A percentile compares a stretch with the other conserved stretches of the same genome.
Evolutionary conservation across 768 basidiomycete genomes (phyloP).

Genomic region (Collybia mongolica): DNA sequence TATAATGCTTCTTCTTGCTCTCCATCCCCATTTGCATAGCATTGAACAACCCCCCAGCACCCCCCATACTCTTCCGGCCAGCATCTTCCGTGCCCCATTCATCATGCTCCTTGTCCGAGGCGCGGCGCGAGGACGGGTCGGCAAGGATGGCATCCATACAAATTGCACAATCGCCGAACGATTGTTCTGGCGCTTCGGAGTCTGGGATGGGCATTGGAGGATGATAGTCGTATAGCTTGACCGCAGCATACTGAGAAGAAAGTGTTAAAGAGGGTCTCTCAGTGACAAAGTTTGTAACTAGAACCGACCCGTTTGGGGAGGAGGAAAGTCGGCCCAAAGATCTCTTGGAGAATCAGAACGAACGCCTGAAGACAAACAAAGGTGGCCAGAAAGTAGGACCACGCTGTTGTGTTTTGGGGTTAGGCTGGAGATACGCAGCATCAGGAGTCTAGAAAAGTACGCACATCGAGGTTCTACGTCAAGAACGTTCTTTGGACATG

Average conservation of each 20-base stretch:
- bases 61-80: slow-evolving; percentile 23
- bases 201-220: slow-evolving; percentile 72
- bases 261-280: slow-evolving; percentile 2
- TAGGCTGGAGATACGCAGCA: slow-evolving; percentile 2
- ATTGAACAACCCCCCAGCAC: slow-evolving; percentile 38
- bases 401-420: slow-evolving; percentile 38
- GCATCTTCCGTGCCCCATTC: slow-evolving; percentile 17
- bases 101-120: slow-evolving; percentile 31
- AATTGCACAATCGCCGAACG: slow-evolving; percentile 86
- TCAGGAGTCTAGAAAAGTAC: slow-evolving; percentile 21
- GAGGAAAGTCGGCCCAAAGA: slow-evolving; percentile 82
- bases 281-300: neutral
- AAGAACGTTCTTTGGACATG: slow-evolving; percentile 83
- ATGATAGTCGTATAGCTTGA: slow-evolving; percentile 81
- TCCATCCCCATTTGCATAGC: slow-evolving; percentile 44
- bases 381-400: slow-evolving; percentile 59
- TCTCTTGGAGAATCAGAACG: slow-evolving; percentile 70
- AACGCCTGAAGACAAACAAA: slow-evolving; percentile 64
- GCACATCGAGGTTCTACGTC: slow-evolving; percentile 74
- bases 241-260: slow-evolving; percentile 48
- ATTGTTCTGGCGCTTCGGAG: slow-evolving; percentile 71
- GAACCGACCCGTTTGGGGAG: slow-evolving; percentile 61
- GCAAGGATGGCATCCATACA: slow-evolving; percentile 86
- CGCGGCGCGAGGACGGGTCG: slow-evolving; percentile 37
- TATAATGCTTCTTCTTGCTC: slow-evolving; percentile 65